A percentile compares a stretch with the other conserved stretches of the same genome.
Evolutionary conservation across 2,329 filamentous ascomycete genomes (phyloP).

Genomic region (Botryotinia narcissicola): DNA sequence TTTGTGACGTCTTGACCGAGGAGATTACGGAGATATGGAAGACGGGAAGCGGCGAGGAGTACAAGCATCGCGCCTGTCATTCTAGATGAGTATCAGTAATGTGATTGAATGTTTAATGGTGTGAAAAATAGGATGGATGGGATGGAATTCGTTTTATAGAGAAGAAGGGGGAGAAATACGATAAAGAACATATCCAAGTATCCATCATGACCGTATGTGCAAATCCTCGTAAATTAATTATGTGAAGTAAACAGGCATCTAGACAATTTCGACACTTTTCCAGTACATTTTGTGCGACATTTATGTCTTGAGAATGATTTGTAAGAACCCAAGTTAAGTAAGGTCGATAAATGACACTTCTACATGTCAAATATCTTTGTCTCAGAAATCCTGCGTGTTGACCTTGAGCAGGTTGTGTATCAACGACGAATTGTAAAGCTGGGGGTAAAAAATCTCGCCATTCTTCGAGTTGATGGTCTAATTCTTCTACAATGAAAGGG

Average conservation of each 20-base stretch:
- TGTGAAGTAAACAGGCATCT: constrained; percentile 49
- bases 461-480: constrained; percentile 49
- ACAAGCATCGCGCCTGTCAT: constrained; percentile 52
- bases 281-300: constrained; percentile 34
- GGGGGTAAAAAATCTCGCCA: constrained; percentile 49
- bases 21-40: constrained; percentile 41
- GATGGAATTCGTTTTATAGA: background rate
- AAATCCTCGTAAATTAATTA: constrained; percentile 48
- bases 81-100: constrained; percentile 32
- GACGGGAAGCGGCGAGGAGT: constrained; percentile 46
- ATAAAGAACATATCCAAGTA: constrained; percentile 54
- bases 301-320: constrained; percentile 20
- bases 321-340: constrained; percentile 48
- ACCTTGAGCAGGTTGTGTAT: constrained; percentile 37
- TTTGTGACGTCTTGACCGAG: constrained; percentile 42
- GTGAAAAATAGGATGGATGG: background rate
- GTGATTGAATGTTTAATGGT: background rate
- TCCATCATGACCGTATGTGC: constrained; percentile 52
- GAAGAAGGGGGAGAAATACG: constrained; percentile 38
- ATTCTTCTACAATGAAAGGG: constrained; percentile 48
- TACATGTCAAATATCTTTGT: constrained; percentile 52
- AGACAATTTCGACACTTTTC: constrained; percentile 47
- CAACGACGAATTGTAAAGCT: constrained; percentile 44
- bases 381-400: constrained; percentile 49
- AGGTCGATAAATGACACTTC: constrained; percentile 52